Base-by-base conservation (phyloP, 805 yeast species). In the Ogataea glucozyma region DNA sequence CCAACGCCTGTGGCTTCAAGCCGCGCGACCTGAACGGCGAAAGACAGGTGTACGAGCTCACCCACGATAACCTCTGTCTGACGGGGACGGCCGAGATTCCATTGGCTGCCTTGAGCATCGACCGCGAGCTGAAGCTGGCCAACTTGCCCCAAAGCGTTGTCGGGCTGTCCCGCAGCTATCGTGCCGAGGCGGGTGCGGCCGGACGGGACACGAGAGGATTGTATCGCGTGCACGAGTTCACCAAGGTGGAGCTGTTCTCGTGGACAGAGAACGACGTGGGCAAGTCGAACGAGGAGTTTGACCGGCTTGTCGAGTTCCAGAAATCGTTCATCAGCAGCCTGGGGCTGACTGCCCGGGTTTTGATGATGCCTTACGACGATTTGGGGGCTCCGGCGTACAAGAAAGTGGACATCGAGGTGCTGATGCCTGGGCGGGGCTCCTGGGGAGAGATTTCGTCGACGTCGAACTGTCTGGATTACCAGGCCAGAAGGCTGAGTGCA, bases 51-150 rank as follows among this genome's bases (percentile, higher is more conserved):
- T 93, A 90, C 61, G 75, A 75, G 32, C 57, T 91, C 11, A 63
- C 68, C 0, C 56, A 53, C 18, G 65, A 64, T 16, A 70, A 71
- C 18, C 64, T 83, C 38, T 83, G 95, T 29, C 67, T 93, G 22
- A 82, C 91, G 0, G 99, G 98, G 1, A 93, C 99, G 0, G 96
- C 98, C 0, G 99, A 93, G 60, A 91, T 93, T 24, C 88, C 99
- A 0, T 62, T 93, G 20, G 99, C 97, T 0, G 97, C 89, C 0
- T 65, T 83, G 48, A 81, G 78, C 40, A 75, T 83, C 4, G 76
- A 83, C 43, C 38, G 52, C n/a, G 61, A 59, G 26, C 53, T 59
- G 19, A 44, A 48, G 6, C 26, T 21, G 26, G 33, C 57, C 1
- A 64, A 70, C 0, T 66, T 79, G 5, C 89, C 95, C 0, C 49